Evolutionary conservation across 371 early-diverging fungal genomes (phyloP).

Genomic region (Phascolomyces articulosus): DNA sequence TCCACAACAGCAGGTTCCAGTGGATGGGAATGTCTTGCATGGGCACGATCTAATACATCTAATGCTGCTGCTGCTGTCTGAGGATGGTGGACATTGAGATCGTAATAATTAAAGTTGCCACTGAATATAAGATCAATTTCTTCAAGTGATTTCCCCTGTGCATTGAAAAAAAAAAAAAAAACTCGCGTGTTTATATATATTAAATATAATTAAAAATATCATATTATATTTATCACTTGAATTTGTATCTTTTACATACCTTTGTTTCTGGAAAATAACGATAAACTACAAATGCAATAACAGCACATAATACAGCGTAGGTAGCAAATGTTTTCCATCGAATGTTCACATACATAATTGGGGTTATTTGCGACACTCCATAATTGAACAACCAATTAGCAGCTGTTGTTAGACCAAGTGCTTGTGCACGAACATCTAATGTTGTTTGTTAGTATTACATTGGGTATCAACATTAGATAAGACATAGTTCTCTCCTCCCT

Average conservation of each 20-base stretch:
- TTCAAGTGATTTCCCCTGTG: constrained; percentile 55
- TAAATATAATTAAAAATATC: too few species aligned
- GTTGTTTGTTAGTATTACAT: not conserved
- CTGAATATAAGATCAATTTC: constrained; percentile 54
- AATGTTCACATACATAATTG: constrained; percentile 64
- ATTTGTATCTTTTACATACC: constrained; percentile 30
- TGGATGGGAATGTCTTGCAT: not conserved
- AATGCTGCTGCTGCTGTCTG: constrained; percentile 53
- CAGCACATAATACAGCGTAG: constrained; percentile 63
- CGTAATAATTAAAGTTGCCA: constrained; percentile 43
- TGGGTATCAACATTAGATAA: too few species aligned
- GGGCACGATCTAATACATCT: constrained; percentile 28
- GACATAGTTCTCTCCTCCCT: too few species aligned
- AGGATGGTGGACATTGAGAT: constrained; percentile 49
- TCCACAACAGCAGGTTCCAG: not conserved
- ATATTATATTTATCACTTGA: too few species aligned
- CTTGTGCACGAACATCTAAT: constrained; percentile 77
- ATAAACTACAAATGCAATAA: constrained; percentile 62
- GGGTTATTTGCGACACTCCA: constrained; percentile 64
- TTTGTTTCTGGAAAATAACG: constrained; percentile 86
- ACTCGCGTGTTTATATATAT: too few species aligned
- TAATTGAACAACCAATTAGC: constrained; percentile 90
- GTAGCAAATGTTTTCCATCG: constrained; percentile 69
- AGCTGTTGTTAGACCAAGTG: constrained; percentile 84
- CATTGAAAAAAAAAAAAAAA: too few species aligned